A percentile compares a stretch with the other conserved stretches of the same genome.
These are phyloP conservation scores for Exophiala xenobiotica DNA, from an alignment of 2,329 filamentous ascomycete genomes.

Conservation along the genomic window DNA sequence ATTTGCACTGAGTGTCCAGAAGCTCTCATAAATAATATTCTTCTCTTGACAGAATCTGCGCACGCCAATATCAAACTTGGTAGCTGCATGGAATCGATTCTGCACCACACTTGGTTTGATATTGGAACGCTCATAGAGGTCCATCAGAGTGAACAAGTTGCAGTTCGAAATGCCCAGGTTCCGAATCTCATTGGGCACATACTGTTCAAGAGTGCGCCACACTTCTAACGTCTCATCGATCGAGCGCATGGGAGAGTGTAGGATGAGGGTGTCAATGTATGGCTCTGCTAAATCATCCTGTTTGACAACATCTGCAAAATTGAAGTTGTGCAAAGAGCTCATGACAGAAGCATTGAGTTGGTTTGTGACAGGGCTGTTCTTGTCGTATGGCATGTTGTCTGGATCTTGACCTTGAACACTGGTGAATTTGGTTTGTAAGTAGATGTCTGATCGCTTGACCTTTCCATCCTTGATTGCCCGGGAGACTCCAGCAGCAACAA, in stretches of 20 bases:
- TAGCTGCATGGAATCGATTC: slow-evolving; percentile 67
- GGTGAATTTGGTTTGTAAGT: slow-evolving; percentile 83
- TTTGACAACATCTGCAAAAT: slow-evolving; percentile 18
- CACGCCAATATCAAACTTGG: slow-evolving; percentile 60
- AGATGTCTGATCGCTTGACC: slow-evolving; percentile 61
- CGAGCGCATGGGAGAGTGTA: slow-evolving; percentile 57
- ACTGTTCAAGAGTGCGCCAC: slow-evolving; percentile 66
- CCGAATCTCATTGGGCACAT: slow-evolving; percentile 64
- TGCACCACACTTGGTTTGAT: slow-evolving; percentile 67
- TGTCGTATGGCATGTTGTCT: slow-evolving; percentile 62
- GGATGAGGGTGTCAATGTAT: slow-evolving; percentile 59
- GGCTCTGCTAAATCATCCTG: slow-evolving; percentile 41
- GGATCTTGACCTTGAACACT: slow-evolving; percentile 62
- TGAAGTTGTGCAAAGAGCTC: slow-evolving; percentile 61
- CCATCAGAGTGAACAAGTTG: slow-evolving; percentile 54
- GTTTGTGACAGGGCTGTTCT: slow-evolving; percentile 56
- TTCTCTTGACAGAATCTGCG: slow-evolving; percentile 57
- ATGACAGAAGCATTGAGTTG: slow-evolving; percentile 68
- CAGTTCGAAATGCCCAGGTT: slow-evolving; percentile 75
- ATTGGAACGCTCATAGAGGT: slow-evolving; percentile 37
- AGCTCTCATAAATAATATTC: slow-evolving; percentile 57
- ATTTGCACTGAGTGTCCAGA: slow-evolving; percentile 63
- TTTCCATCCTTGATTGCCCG: slow-evolving; percentile 59
- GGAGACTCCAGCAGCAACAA: slow-evolving; percentile 67
- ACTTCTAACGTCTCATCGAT: slow-evolving; percentile 58